Base-by-base conservation (phyloP, 2,329 filamentous ascomycete genomes). In the Trichoderma citrinoviride region DNA sequence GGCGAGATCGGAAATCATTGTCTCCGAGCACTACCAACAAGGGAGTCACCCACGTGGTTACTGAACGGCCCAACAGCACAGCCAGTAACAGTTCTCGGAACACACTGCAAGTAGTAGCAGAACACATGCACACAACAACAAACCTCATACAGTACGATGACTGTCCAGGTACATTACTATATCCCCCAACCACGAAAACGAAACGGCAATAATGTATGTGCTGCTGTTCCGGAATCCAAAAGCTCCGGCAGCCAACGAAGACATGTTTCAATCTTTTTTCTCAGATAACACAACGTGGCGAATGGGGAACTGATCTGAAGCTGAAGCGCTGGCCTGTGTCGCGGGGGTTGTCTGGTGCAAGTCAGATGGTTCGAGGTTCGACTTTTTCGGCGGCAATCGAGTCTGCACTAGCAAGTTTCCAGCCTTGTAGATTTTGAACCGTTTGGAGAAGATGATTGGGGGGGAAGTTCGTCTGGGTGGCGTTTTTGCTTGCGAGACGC, bases 81-180 rank as follows among this genome's bases (percentile, higher is more conserved):
- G 27, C 43, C 29, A 17, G 15, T 58, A 44, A 17, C 12, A 15
- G 55, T 14, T 25, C 27, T 17, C 29, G 1, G 10, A 10, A 33
- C 29, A 33, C 29, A 33, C 29, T 29, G 29, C 29, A 29, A 29
- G 29, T 29, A 4, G 2, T 3, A 27, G 3, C 7, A 3, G 3
- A 27, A 33, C 8, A 37, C n/a, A n/a, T n/a, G 33, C 33, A 37
- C 10, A 3, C 33, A 37, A 3, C 33, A 4, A 50, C 58, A n/a
- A n/a, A n/a, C n/a, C n/a, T n/a, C n/a, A 43, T 61, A 61, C 58
- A 61, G 58, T 61, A 61, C 25, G n/a, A 19, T 53, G n/a, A 61
- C 58, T 61, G 58, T 61, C 25, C 47, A 33, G 33, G 25, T 53
- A 61, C 58, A 15, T 61, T 7, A 19, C 19, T n/a, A n/a, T n/a